Percentiles rank a stretch among this genome's conserved stretches.
phyloP scores from a whole-genome alignment of 1,284 basidiomycete species.

The Ustilago lituana region DNA sequence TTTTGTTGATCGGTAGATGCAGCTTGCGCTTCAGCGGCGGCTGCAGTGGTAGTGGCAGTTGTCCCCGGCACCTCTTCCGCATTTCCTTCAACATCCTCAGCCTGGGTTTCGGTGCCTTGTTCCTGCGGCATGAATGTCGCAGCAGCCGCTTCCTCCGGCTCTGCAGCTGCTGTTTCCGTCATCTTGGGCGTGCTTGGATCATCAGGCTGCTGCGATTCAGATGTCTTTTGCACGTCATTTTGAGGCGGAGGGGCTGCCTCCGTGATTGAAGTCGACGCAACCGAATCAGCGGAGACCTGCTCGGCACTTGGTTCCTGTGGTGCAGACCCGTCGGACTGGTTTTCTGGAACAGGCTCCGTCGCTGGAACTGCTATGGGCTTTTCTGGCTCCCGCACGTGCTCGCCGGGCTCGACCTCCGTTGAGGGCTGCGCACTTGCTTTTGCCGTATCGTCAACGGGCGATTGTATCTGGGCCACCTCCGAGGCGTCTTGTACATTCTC shows the following conservation, averaged over 20 bases:
- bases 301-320: slow-evolving; percentile 5
- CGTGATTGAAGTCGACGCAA: background rate
- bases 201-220: slow-evolving; percentile 3
- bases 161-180: slow-evolving; percentile 3
- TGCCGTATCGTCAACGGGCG: background rate
- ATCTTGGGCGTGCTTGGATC: slow-evolving; percentile 19
- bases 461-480: background rate
- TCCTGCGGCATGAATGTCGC: background rate
- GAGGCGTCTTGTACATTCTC: background rate
- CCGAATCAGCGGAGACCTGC: background rate
- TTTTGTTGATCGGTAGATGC: background rate
- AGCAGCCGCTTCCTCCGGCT: background rate
- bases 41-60: too few relatives aligned
- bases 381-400: background rate
- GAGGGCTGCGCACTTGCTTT: background rate
- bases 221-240: background rate
- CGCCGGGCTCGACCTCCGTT: background rate
- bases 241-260: background rate
- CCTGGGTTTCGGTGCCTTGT: background rate
- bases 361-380: background rate
- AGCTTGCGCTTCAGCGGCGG: background rate
- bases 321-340: background rate
- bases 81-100: background rate
- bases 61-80: background rate
- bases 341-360: background rate